Evolutionary conservation across 176 grass and related monocot genomes (phyloP).

Genomic region (Cenchrus purpureus): DNA sequence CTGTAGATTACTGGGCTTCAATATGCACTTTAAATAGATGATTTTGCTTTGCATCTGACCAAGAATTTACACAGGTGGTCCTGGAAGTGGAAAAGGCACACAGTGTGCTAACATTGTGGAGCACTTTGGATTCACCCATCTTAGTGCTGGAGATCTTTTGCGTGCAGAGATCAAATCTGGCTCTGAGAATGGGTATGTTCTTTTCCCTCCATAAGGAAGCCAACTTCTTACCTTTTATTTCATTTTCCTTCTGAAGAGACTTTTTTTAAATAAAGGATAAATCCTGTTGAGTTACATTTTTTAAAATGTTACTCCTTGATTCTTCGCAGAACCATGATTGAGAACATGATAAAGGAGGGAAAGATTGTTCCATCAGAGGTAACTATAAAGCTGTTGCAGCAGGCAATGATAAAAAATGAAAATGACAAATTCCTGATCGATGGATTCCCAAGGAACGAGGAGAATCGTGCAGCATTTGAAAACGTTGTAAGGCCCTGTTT

Average conservation of each 20-base stretch:
- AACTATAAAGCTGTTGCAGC: constrained; percentile 84
- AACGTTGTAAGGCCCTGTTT: constrained; percentile 60
- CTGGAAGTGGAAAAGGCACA: constrained; percentile 92
- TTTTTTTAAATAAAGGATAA: not conserved
- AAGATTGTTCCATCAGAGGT: constrained; percentile 94
- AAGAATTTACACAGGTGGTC: constrained; percentile 66
- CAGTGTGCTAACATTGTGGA: constrained; percentile 91
- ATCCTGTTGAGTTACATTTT: not conserved
- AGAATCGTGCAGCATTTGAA: constrained; percentile 90
- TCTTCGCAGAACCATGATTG: constrained; percentile 80
- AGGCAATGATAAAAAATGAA: constrained; percentile 75
- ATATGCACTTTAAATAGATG: not conserved
- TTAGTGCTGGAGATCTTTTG: constrained; percentile 91
- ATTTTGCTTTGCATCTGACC: constrained; percentile 28
- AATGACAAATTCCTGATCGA: constrained; percentile 89
- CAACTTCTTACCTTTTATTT: not conserved
- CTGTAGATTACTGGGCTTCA: not conserved
- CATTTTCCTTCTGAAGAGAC: constrained; percentile 17
- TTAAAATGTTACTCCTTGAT: constrained; percentile 32
- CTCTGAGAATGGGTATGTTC: constrained; percentile 76
- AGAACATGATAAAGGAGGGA: constrained; percentile 98
- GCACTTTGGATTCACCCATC: constrained; percentile 87
- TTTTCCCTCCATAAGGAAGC: constrained; percentile 28
- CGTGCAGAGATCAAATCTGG: constrained; percentile 87
- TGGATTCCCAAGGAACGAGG: constrained; percentile 92